phyloP scores from a whole-genome alignment of 176 grass and related monocot species.

The Chrysopogon serrulatus region DNA sequence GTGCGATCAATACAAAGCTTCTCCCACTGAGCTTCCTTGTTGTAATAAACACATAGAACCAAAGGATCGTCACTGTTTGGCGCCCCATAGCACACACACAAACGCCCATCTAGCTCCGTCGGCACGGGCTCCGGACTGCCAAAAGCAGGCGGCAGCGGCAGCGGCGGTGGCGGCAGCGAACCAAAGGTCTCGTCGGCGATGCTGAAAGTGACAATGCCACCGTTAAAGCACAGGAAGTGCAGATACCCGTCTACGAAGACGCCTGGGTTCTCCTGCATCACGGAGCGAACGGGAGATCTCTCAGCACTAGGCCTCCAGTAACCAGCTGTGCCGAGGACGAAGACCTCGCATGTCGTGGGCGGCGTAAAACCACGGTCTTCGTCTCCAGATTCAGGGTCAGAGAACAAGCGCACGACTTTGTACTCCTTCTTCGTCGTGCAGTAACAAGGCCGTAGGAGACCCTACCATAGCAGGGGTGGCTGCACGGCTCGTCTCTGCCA shows the following conservation, averaged over 20 bases:
- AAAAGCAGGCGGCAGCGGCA: neutral
- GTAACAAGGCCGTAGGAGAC: conserved; percentile 26
- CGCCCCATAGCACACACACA: conserved; percentile 5
- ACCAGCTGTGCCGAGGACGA: neutral
- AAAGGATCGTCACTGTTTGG: neutral
- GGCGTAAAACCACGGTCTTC: neutral
- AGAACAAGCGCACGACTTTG: conserved; percentile 10
- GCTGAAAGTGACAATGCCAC: conserved; percentile 9
- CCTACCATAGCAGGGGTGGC: neutral
- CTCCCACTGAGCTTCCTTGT: conserved; percentile 1
- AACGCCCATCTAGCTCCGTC: neutral
- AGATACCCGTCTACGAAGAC: conserved; percentile 10
- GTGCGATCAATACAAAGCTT: neutral
- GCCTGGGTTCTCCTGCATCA: neutral
- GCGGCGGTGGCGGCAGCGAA: neutral
- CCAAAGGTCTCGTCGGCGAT: conserved; percentile 9
- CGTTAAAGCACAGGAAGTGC: neutral
- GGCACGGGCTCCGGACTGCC: neutral
- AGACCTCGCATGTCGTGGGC: conserved; percentile 4
- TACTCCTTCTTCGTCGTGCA: neutral
- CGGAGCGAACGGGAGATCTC: neutral
- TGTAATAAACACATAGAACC: neutral
- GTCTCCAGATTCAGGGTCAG: neutral
- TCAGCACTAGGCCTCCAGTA: neutral
- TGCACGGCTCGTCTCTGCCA: too few species aligned